Base-by-base conservation (phyloP, 2,329 filamentous ascomycete genomes). In the Xylariales sp. region DNA sequence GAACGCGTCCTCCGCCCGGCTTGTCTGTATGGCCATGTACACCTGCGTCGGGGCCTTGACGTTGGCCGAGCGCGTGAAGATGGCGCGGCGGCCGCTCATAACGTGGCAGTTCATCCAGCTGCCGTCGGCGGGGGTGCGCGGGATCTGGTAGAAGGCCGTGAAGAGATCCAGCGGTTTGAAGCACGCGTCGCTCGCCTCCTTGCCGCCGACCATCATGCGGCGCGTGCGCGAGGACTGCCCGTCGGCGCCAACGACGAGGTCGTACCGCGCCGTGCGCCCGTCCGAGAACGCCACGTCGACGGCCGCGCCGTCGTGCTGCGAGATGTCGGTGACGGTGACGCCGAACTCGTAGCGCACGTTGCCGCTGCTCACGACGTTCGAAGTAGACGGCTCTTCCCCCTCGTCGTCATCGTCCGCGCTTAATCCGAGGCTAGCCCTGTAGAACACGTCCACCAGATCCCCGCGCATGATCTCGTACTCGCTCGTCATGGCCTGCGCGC, bases 381-480 rank as follows among this genome's bases (percentile, higher is more conserved):
- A 72, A 71, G 12, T 75, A 69, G 9, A 0, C 81, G 80, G 52
- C 23, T 64, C 64, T 30, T 70, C 72, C 4, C 80, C 32, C 16
- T 28, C 30, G 7, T 46, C 16, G 16, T 28, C 46, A 1, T 32
- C 36, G 3, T 67, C 61, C 0, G 36, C 28, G 46, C 16, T 30
- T 0, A 63, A 12, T 0, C 65, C 68, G 1, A 71, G 55, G 39
- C 69, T 71, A 14, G 61, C 76, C 0, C 86, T 80, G 70, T 84
- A 84, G 1, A 90, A 74, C 1, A 89, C 78, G 10, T 78, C 75
- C 3, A 83, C 82, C n/a, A 90, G 72, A 60, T 88, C 85, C 0
- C 85, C 86, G 8, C 87, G 80, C 81, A 90, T 85, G 56, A 90
- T 85, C 77, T 90, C 88, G 67, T 82, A 88, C 64, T 90, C 87